Percentiles rank a stretch among this genome's conserved stretches.
These are phyloP conservation scores for Malassezia equina DNA, from an alignment of 1,284 basidiomycete species.

Conservation along the genomic window DNA sequence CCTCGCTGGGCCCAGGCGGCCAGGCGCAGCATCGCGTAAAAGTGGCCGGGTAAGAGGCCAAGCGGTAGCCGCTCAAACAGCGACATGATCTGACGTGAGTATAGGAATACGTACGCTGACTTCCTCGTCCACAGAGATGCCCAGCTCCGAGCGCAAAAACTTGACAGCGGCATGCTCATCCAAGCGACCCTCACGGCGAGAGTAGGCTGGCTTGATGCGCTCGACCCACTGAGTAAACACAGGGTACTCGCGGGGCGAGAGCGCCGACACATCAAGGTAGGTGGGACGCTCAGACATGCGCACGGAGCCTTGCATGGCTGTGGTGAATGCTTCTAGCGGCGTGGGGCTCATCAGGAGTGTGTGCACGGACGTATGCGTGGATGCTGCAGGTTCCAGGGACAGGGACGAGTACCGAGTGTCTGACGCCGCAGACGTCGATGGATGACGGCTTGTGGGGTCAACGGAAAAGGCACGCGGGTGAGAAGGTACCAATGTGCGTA, in stretches of 20 bases:
- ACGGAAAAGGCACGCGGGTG: background rate
- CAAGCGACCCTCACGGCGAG: slow-evolving; percentile 32
- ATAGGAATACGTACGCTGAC: slow-evolving; percentile 22
- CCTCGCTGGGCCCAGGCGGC: slow-evolving; percentile 44
- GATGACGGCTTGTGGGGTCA: background rate
- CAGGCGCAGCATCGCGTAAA: slow-evolving; percentile 43
- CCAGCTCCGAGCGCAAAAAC: slow-evolving; percentile 38
- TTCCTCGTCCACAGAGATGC: slow-evolving; percentile 37
- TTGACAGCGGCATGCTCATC: slow-evolving; percentile 44
- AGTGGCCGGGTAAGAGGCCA: slow-evolving; percentile 39
- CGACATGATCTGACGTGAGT: slow-evolving; percentile 31
- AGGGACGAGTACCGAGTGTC: background rate
- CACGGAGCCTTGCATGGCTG: background rate
- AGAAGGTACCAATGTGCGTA: background rate
- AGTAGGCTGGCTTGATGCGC: slow-evolving; percentile 34
- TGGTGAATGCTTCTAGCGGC: background rate
- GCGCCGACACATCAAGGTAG: slow-evolving; percentile 36
- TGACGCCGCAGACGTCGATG: background rate
- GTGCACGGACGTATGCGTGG: background rate
- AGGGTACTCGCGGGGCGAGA: slow-evolving; percentile 41
- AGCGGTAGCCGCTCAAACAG: slow-evolving; percentile 43
- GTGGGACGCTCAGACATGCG: slow-evolving; percentile 6
- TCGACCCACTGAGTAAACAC: slow-evolving; percentile 32
- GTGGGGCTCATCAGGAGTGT: background rate
- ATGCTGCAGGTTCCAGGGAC: background rate